Conservation (phyloP, 768 basidiomycete species). For the Mycena haematopus region DNA sequence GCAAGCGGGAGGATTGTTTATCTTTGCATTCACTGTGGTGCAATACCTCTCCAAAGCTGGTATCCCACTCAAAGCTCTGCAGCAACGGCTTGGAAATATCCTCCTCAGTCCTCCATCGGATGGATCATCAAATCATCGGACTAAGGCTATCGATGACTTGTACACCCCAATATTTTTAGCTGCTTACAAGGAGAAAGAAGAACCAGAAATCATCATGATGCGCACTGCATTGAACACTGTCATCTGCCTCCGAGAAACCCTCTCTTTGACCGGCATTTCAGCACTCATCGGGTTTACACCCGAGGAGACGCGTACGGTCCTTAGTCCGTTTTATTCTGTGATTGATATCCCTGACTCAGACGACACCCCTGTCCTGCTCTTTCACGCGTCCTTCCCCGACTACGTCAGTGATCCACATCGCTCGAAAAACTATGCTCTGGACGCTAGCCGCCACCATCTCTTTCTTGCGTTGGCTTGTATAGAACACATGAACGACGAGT, state of each 20-base stretch:
- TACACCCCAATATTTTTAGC: background rate
- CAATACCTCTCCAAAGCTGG: background rate
- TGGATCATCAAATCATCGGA: too few relatives aligned
- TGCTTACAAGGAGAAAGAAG: background rate
- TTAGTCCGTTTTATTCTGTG: constrained; percentile 4
- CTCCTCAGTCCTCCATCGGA: background rate
- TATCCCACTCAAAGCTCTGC: background rate
- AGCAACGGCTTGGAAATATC: background rate
- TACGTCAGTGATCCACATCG: background rate
- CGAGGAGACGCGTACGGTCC: background rate
- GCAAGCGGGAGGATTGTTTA: background rate
- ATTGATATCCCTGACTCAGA: background rate
- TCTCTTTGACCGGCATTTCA: background rate
- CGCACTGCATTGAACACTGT: background rate
- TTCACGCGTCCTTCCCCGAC: constrained; percentile 9
- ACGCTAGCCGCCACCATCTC: background rate
- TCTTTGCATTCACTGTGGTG: constrained; percentile 3
- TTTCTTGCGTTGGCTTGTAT: background rate
- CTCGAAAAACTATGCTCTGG: background rate
- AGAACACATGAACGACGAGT: background rate
- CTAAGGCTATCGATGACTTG: background rate
- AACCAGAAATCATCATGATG: background rate
- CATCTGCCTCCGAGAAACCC: constrained; percentile 4
- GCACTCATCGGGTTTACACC: background rate
- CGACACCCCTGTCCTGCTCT: background rate